These are phyloP conservation scores for Populus trichocarpa DNA, from an alignment of 441 rosid genomes.

Conservation along the genomic window DNA sequence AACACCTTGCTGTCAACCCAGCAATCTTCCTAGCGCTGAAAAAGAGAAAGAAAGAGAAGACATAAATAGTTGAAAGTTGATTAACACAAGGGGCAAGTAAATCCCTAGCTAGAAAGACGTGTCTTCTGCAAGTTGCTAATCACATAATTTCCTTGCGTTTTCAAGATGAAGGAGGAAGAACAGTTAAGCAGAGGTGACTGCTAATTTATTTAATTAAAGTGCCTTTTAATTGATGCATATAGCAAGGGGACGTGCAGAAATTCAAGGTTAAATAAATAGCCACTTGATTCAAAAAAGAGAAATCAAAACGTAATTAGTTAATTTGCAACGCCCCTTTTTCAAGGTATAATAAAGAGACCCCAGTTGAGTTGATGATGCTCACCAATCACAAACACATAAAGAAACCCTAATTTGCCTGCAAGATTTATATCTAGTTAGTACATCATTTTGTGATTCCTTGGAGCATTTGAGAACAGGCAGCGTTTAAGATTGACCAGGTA, in stretches of 20 bases:
- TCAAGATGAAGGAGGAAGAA: too few species aligned
- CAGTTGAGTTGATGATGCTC: background rate
- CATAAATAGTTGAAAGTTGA: background rate
- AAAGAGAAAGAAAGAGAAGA: too few species aligned
- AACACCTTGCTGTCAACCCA: background rate
- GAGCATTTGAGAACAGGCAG: background rate
- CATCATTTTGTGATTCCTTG: background rate
- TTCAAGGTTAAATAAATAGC: background rate
- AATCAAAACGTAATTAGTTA: background rate
- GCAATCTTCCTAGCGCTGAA: background rate
- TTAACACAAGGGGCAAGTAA: background rate
- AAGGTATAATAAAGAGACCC: background rate
- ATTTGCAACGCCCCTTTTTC: background rate
- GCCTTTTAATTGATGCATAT: too few species aligned
- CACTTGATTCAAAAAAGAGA: background rate
- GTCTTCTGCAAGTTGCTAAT: background rate
- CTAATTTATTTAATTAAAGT: too few species aligned
- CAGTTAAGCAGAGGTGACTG: too few species aligned
- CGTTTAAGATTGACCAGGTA: background rate
- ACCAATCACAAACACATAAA: background rate
- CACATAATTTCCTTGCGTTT: too few species aligned
- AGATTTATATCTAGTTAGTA: background rate
- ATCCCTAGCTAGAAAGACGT: background rate
- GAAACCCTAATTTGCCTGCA: background rate
- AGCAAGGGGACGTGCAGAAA: background rate